Conservation (phyloP, 768 basidiomycete species). For the Pleurotus tuber-regium region DNA sequence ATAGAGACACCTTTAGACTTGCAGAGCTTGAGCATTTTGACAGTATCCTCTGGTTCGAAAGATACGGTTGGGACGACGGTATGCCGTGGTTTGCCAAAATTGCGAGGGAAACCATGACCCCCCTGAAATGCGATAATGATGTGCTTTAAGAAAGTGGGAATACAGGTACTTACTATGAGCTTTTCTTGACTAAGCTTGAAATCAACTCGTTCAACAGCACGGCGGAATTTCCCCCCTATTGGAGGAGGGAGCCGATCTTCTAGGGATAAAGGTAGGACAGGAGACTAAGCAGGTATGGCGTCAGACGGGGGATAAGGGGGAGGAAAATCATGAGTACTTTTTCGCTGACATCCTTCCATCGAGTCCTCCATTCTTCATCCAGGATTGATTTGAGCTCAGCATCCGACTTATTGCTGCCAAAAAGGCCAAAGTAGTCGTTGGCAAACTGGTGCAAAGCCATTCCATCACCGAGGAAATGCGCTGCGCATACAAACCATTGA, state of each 20-base stretch:
- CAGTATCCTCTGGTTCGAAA: conserved; percentile 54
- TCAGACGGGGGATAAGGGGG: conserved; percentile 2
- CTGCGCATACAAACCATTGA: conserved; percentile 70
- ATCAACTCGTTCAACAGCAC: conserved; percentile 52
- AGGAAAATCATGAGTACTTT: conserved; percentile 16
- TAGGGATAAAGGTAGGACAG: conserved; percentile 34
- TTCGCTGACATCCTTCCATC: conserved; percentile 19
- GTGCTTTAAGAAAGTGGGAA: too few species aligned
- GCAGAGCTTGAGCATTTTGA: conserved; percentile 63
- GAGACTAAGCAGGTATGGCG: conserved; percentile 5
- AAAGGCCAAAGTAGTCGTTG: conserved; percentile 72
- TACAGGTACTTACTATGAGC: conserved; percentile 55
- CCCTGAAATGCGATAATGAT: conserved; percentile 45
- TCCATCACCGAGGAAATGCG: conserved; percentile 85
- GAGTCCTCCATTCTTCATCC: conserved; percentile 30
- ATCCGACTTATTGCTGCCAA: conserved; percentile 37
- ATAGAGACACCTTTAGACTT: conserved; percentile 73
- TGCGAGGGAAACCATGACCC: conserved; percentile 69
- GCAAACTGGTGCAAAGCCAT: conserved; percentile 83
- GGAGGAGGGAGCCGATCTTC: conserved; percentile 46
- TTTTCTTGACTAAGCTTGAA: conserved; percentile 51
- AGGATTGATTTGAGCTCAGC: conserved; percentile 27
- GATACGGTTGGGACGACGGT: conserved; percentile 73
- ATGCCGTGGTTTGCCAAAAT: conserved; percentile 39
- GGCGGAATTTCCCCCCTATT: conserved; percentile 35